These are phyloP conservation scores for Arabidopsis hybrid DNA, from an alignment of 441 rosid genomes.

Conservation along the genomic window DNA sequence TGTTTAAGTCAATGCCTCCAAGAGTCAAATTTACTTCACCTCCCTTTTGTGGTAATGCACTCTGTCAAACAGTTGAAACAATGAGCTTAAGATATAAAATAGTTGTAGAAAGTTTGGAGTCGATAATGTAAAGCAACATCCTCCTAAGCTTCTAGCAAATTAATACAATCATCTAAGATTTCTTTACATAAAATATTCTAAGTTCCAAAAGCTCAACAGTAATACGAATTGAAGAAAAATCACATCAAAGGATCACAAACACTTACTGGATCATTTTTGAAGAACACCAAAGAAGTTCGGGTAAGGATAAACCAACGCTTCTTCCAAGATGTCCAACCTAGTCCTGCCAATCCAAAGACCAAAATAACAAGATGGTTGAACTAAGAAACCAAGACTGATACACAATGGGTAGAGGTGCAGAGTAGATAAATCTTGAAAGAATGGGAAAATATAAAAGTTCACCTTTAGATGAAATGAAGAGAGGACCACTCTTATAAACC, in stretches of 20 bases:
- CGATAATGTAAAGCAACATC: conserved; percentile 18
- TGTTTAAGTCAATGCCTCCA: conserved; percentile 98
- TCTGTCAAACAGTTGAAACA: conserved; percentile 59
- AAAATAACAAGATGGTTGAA: conserved; percentile 10
- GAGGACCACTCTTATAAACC: conserved; percentile 98
- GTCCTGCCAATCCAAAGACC: conserved; percentile 58
- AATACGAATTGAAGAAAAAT: background rate
- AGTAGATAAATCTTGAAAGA: background rate
- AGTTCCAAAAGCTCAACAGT: background rate
- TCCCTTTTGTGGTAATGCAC: conserved; percentile 84
- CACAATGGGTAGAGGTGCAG: background rate
- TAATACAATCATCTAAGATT: background rate
- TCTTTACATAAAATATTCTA: background rate
- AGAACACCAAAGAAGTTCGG: conserved; percentile 90
- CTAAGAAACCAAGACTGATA: conserved; percentile 23
- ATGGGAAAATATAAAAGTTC: background rate
- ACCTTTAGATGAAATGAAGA: conserved; percentile 98
- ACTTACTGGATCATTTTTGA: conserved; percentile 95
- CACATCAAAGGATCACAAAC: conserved; percentile 2
- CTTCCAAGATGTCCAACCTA: conserved; percentile 99
- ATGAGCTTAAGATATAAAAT: conserved; percentile 18
- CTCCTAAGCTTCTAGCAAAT: background rate
- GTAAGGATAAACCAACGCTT: conserved; percentile 97
- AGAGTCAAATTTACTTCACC: conserved; percentile 94
- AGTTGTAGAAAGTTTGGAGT: background rate